Evolutionary conservation across 805 yeast species (phyloP), one percentile per base, ranked within the genome.

Genomic region (Barnettozyma sp.): DNA sequence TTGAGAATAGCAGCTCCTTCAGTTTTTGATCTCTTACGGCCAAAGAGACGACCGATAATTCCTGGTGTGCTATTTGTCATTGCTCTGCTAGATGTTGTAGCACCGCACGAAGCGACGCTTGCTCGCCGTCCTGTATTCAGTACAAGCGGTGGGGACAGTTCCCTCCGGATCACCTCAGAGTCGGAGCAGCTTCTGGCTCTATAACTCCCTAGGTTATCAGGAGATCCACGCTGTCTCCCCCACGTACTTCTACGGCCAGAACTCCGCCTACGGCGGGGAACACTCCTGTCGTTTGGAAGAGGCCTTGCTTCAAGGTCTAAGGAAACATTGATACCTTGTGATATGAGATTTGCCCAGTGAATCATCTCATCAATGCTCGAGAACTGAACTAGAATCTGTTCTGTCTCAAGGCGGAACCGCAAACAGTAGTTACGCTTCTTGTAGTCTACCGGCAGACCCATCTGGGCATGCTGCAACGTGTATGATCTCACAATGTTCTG

Each of bases 401-500:
- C 87, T 26, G 80, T 72, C 58, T 90, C 97, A 24, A 81, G 71
- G 15, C 98, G 71, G 13, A 90, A 47, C 33, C 98, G 63, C 26
- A 87, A 57, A 5, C 80, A 84, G 51, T 76, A 71, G 13, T 73
- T 67, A 44, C 71, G 72, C 55, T 86, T 85, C 39, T 70, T 71
- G 58, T 86, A 86, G 58, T 90, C 98, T 2, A 75, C 66, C 0
- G 97, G 96, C 11, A 86, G 63, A 0, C 98, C 98, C 30, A 84
- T 60, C 48, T 70, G 77, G 10, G 92, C 88, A 59, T 79, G 78
- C 58, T 92, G 97, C 25, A 90, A 65, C 2, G 95, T 77, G 56
- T 76, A 88, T 0, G 86, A 73, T 43, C 78, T 68, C n/a, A 71
- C 47, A 21, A 82, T 54, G 33, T 56, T 67, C 1, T 32, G 14